A percentile compares a stretch with the other conserved stretches of the same genome.
phyloP scores from a whole-genome alignment of 1,284 basidiomycete species.

The Apiotrichum sp. region DNA sequence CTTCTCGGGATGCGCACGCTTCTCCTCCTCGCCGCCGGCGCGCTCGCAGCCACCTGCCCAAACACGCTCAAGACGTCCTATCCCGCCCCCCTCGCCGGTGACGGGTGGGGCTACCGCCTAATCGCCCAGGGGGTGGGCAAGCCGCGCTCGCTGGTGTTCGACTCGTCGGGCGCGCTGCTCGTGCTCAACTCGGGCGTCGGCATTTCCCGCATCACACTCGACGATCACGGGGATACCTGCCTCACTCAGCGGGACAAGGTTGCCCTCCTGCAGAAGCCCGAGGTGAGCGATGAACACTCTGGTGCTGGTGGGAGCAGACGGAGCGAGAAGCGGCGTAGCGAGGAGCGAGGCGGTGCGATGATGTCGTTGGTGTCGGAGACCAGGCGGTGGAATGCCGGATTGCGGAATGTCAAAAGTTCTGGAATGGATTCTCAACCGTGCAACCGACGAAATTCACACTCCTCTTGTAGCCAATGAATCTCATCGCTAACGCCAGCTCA shows the following conservation, averaged over 20 bases:
- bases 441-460: too few relatives aligned
- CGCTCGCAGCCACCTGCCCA: not conserved
- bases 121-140: not conserved
- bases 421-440: too few relatives aligned
- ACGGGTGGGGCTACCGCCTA: conserved; percentile 4
- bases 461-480: too few relatives aligned
- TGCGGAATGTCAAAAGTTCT: too few relatives aligned
- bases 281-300: not conserved
- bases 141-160: conserved; percentile 10
- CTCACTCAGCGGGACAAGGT: not conserved
- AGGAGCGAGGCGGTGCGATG: too few relatives aligned
- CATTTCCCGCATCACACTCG: conserved; percentile 2
- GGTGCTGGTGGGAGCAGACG: too few relatives aligned
- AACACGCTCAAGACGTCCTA: conserved; percentile 2
- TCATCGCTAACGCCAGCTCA: conserved; percentile 2
- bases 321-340: too few relatives aligned
- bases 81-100: not conserved
- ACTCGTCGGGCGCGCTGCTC: conserved; percentile 4
- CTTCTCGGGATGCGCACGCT: not conserved
- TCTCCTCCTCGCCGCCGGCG: not conserved
- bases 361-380: too few relatives aligned
- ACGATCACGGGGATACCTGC: conserved; percentile 10
- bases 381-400: too few relatives aligned
- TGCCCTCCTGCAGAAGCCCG: not conserved
- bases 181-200: conserved; percentile 4